Evolutionary conservation across 495 filamentous ascomycete genomes (phyloP), one percentile per base, ranked within the genome.

Genomic region (Aspergillus baeticus): DNA sequence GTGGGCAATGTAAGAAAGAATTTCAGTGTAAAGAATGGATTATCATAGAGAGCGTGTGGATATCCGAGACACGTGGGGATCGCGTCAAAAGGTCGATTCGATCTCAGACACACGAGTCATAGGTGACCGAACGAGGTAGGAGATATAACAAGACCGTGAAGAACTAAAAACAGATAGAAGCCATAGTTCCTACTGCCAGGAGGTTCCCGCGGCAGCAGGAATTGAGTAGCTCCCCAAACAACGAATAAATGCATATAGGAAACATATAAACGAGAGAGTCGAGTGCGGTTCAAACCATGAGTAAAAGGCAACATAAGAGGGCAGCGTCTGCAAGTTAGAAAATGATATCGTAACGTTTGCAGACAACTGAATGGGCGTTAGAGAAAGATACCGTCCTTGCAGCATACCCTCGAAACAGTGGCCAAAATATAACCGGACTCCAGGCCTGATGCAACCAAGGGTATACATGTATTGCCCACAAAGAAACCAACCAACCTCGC

Each of bases 371-470:
- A 51, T 18, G 6, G 35, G 5, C 10, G 17, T 13, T 36, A 15
- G 34, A 21, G 17, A 23, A 43, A 36, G 17, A 26, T 8, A 58
- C 6, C 36, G 17, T 47, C 31, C 46, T 43, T 23, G 57, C 38
- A 39, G 46, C 54, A 57, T 47, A 50, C 18, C 47, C 43, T 53
- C 34, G 57, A 54, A 55, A 59, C 11, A 51, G 39, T 26, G 50
- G 46, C 38, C 29, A 48, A 57, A 58, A 64, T 42, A 48, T 36
- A 57, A 60, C 61, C 58, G 51, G 56, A 67, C 64, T 61, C 61
- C 64, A 36, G 47, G 55, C 38, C 58, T 41, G 45, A 66, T 66
- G 61, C 61, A 62, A 58, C 52, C 44, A 48, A 51, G 50, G 49
- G 48, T 59, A 61, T 57, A 55, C 45, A 61, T 20, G 36, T 43